Percentiles rank a stretch among this genome's conserved stretches.
Conservation (phyloP, 2,329 filamentous ascomycete species). For the Penicillium sp. region DNA sequence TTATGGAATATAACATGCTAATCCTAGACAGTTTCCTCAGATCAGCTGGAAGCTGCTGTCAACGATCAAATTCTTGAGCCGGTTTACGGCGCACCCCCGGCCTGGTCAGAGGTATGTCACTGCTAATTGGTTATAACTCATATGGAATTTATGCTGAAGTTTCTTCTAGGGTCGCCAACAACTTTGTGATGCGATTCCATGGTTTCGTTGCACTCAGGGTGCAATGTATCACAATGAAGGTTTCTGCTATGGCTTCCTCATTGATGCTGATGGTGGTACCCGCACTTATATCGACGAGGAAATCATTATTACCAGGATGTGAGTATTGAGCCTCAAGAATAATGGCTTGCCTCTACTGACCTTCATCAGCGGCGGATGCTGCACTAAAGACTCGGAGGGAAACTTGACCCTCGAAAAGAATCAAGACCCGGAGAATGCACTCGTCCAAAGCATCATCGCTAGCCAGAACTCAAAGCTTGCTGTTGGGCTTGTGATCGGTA, state of each 20-base stretch:
- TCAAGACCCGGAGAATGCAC: conserved; percentile 48
- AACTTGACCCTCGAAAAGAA: conserved; percentile 49
- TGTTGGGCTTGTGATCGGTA: conserved; percentile 57
- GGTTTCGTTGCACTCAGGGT: conserved; percentile 61
- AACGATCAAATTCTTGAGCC: not conserved
- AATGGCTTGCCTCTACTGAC: conserved; percentile 14
- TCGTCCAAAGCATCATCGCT: conserved; percentile 44
- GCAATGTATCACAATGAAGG: conserved; percentile 54
- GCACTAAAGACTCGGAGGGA: conserved; percentile 47
- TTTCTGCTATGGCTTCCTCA: conserved; percentile 57
- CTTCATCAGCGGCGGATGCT: conserved; percentile 53
- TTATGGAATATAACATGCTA: not conserved
- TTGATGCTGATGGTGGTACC: conserved; percentile 54
- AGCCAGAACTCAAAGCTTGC: conserved; percentile 50
- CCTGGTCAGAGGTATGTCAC: conserved; percentile 4
- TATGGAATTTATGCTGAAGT: not conserved
- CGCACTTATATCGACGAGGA: conserved; percentile 61
- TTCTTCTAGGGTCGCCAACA: conserved; percentile 49
- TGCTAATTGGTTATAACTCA: not conserved
- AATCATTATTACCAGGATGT: conserved; percentile 64
- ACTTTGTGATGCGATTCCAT: conserved; percentile 63
- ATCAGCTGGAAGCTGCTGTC: not conserved
- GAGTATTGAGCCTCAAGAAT: conserved; percentile 24
- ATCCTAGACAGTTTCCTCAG: not conserved
- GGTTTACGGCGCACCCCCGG: conserved; percentile 1